These are phyloP conservation scores for Aphanocladium album DNA, from an alignment of 2,329 filamentous ascomycete genomes.

Conservation along the genomic window DNA sequence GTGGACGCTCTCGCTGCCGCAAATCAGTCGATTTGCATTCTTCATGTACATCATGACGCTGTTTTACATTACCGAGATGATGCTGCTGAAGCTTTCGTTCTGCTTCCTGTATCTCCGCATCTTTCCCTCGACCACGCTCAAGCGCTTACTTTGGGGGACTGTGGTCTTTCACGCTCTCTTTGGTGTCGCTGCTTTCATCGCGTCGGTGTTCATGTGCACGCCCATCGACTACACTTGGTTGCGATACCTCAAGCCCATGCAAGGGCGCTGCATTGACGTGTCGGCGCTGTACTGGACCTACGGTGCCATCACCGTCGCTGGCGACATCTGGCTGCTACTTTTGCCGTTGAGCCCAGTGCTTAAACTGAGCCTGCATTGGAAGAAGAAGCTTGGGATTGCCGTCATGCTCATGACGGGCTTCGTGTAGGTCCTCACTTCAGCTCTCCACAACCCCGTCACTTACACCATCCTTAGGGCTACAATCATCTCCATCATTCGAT, in stretches of 20 bases:
- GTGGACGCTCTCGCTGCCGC: neutral
- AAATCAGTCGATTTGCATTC: neutral
- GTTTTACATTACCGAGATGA: neutral
- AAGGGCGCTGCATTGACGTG: neutral
- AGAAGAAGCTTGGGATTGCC: neutral
- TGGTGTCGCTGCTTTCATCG: neutral
- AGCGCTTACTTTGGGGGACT: neutral
- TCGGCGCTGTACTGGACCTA: neutral
- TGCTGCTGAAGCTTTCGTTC: neutral
- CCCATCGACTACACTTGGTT: neutral
- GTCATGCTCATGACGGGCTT: neutral
- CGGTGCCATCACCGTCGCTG: neutral
- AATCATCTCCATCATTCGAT: neutral
- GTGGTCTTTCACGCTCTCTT: neutral
- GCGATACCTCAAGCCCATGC: neutral
- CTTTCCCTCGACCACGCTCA: neutral
- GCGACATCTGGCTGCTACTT: neutral
- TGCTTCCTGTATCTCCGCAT: slow-evolving; percentile 1
- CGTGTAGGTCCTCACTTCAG: neutral
- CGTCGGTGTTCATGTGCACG: neutral
- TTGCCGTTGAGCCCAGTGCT: neutral
- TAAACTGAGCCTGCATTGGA: neutral
- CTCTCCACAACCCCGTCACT: neutral
- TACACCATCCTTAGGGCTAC: neutral
- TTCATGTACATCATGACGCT: neutral